These are phyloP conservation scores for Microascus cirrosus DNA, from an alignment of 2,329 filamentous ascomycete genomes.

Conservation along the genomic window DNA sequence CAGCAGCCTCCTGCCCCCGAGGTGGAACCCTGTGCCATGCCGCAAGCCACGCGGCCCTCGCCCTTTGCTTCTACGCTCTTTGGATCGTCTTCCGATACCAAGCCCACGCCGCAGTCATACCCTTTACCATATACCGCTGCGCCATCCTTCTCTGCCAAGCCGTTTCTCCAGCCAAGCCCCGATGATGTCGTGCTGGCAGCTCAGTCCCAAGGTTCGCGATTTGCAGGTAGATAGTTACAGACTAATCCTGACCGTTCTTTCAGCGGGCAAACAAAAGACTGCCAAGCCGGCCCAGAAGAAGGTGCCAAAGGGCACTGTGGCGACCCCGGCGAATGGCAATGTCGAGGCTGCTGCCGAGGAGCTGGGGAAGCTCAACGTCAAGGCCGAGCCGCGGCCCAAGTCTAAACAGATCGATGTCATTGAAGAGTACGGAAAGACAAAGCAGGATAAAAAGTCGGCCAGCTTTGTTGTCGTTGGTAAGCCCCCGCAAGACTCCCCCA, in stretches of 20 bases:
- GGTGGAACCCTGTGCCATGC: neutral
- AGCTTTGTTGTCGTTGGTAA: constrained; percentile 89
- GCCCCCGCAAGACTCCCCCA: constrained; percentile 15
- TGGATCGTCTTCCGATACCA: constrained; percentile 19
- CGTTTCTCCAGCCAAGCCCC: constrained; percentile 79
- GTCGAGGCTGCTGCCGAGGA: constrained; percentile 15
- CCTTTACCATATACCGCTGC: constrained; percentile 39
- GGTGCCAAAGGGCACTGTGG: constrained; percentile 22
- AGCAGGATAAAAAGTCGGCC: constrained; percentile 63
- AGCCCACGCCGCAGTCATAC: constrained; percentile 17
- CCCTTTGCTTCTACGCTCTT: constrained; percentile 45
- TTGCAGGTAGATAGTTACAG: constrained; percentile 36
- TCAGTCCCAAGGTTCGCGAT: constrained; percentile 77
- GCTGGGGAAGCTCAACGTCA: constrained; percentile 17
- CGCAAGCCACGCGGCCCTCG: constrained; percentile 26
- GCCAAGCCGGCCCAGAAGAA: constrained; percentile 24
- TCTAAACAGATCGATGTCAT: constrained; percentile 79
- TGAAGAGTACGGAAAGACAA: constrained; percentile 56
- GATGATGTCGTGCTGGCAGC: constrained; percentile 83
- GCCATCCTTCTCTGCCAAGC: constrained; percentile 38
- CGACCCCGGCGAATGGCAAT: constrained; percentile 10
- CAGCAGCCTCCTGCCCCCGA: neutral
- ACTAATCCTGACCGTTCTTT: constrained; percentile 37
- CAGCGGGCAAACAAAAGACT: constrained; percentile 40
- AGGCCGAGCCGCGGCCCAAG: constrained; percentile 42